Conservation (phyloP, 345 rosid genomes). For the Leavenworthia alabamica region DNA sequence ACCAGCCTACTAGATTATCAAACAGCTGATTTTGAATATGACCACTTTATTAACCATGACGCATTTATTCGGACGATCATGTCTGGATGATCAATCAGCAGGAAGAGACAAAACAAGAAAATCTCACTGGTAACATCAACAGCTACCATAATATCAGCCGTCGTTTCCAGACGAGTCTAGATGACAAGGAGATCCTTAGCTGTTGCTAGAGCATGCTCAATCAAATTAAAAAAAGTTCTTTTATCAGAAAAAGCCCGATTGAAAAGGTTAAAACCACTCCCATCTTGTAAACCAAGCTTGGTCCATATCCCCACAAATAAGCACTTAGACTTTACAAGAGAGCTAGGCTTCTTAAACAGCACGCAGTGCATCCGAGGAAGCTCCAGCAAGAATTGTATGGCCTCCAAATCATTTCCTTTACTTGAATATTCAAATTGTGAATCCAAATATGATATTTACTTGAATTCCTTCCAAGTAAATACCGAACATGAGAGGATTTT, state of each 20-base stretch:
- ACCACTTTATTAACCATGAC: constrained; percentile 62
- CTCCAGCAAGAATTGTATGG: constrained; percentile 50
- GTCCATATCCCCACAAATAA: constrained; percentile 58
- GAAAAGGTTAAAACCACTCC: constrained; percentile 48
- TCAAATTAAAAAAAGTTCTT: constrained; percentile 54
- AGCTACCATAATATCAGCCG: constrained; percentile 66
- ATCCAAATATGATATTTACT: constrained; percentile 36
- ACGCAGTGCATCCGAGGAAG: constrained; percentile 66
- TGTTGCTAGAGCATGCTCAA: constrained; percentile 48
- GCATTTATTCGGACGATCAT: constrained; percentile 59
- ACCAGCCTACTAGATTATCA: constrained; percentile 55
- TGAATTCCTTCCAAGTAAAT: constrained; percentile 79
- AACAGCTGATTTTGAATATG: constrained; percentile 56
- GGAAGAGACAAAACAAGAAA: constrained; percentile 58
- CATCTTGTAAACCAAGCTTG: constrained; percentile 54
- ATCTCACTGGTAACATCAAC: constrained; percentile 57
- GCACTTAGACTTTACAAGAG: constrained; percentile 54
- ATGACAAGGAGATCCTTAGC: constrained; percentile 57
- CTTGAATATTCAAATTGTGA: constrained; percentile 33
- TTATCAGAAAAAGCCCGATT: constrained; percentile 65
- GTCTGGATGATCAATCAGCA: constrained; percentile 68
- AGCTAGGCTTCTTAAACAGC: constrained; percentile 39
- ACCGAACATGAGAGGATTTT: constrained; percentile 38
- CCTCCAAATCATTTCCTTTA: constrained; percentile 34
- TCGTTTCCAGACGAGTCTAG: constrained; percentile 75